A percentile compares a stretch with the other conserved stretches of the same genome.
These are phyloP conservation scores for Gossypium longicalyx DNA, from an alignment of 345 rosid genomes.

Conservation along the genomic window DNA sequence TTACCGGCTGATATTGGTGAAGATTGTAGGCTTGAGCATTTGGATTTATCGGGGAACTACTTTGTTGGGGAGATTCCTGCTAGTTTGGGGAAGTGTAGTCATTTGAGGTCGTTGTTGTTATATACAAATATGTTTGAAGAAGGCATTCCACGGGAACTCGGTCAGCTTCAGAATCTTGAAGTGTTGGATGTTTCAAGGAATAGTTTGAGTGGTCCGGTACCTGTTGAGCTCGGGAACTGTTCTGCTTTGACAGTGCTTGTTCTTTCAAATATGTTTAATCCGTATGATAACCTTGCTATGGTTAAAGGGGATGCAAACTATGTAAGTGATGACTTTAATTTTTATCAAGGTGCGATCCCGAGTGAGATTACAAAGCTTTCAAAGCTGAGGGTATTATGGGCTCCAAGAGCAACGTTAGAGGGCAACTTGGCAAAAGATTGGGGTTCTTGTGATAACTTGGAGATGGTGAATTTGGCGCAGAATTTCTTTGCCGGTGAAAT, in stretches of 20 bases:
- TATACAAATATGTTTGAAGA: constrained; percentile 76
- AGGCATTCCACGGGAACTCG: constrained; percentile 57
- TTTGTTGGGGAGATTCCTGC: constrained; percentile 62
- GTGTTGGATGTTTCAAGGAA: constrained; percentile 88
- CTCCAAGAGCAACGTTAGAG: constrained; percentile 68
- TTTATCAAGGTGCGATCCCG: constrained; percentile 69
- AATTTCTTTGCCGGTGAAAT: constrained; percentile 64
- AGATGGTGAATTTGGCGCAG: constrained; percentile 72
- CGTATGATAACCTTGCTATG: constrained; percentile 34
- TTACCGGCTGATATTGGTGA: constrained; percentile 63
- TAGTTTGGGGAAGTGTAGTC: constrained; percentile 59
- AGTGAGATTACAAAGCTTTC: constrained; percentile 55
- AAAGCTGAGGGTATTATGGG: constrained; percentile 76
- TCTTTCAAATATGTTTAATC: constrained; percentile 55
- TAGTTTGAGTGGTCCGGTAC: constrained; percentile 65
- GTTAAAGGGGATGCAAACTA: constrained; percentile 35
- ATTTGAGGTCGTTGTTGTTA: constrained; percentile 58
- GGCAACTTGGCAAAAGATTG: constrained; percentile 58
- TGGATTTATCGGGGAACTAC: constrained; percentile 80
- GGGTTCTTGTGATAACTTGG: constrained; percentile 72
- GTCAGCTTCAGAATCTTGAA: constrained; percentile 67
- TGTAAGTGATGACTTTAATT: constrained; percentile 66
- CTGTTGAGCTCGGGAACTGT: constrained; percentile 75
- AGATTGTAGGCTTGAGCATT: constrained; percentile 70
- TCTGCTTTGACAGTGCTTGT: constrained; percentile 64